Conservation (phyloP, 768 basidiomycete genomes). For the Amanita rimosa region DNA sequence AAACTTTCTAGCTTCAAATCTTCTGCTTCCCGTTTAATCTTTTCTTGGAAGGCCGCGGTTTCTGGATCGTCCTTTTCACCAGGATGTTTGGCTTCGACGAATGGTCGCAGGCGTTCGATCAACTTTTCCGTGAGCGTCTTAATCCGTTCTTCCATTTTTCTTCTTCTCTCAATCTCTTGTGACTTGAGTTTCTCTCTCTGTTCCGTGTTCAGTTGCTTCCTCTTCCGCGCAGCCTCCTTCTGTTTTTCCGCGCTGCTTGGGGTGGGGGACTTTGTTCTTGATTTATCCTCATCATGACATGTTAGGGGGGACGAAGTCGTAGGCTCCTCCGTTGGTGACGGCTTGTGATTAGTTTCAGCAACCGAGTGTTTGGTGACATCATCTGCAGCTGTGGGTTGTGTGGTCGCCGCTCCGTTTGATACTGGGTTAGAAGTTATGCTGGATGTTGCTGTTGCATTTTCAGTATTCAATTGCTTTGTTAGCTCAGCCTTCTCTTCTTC, state of each 20-base stretch:
- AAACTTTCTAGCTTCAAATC: conserved; percentile 97
- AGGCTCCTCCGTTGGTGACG: conserved; percentile 8
- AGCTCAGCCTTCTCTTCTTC: conserved; percentile 89
- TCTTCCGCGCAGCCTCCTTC: conserved; percentile 33
- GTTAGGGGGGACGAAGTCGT: not conserved
- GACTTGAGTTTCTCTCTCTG: conserved; percentile 77
- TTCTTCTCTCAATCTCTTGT: conserved; percentile 71
- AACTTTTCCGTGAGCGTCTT: conserved; percentile 67
- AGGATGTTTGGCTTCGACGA: conserved; percentile 82
- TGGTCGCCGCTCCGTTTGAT: not conserved
- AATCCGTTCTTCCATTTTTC: conserved; percentile 72
- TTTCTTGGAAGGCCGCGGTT: conserved; percentile 65
- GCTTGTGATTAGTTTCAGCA: conserved; percentile 3
- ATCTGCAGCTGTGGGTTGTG: conserved; percentile 6
- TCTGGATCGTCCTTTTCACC: conserved; percentile 77
- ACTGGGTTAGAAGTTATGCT: not conserved
- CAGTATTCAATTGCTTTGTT: conserved; percentile 56
- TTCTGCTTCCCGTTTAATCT: conserved; percentile 76
- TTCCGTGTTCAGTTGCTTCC: conserved; percentile 59
- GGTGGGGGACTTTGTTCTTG: conserved; percentile 11
- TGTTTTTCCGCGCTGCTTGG: conserved; percentile 22
- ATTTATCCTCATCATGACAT: not conserved
- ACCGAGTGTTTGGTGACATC: conserved; percentile 9
- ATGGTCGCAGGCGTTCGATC: conserved; percentile 75
- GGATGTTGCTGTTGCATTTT: conserved; percentile 10